Evolutionary conservation across 805 yeast genomes (phyloP), one percentile per base, ranked within the genome.

Genomic region (Candida morakotiae): DNA sequence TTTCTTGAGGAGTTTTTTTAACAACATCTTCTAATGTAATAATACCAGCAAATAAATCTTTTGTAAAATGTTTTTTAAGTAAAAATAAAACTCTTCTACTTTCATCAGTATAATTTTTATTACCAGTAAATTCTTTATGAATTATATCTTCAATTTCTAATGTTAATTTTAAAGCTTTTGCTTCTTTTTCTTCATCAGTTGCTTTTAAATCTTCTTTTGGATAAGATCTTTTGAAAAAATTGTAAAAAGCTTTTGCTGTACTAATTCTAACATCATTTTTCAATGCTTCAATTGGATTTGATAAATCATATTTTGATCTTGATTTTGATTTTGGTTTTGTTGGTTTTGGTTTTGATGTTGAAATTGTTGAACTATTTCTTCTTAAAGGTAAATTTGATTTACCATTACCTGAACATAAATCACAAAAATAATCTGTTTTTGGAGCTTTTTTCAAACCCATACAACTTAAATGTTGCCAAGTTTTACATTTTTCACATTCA

Each of bases 381-480:
- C 14, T 6, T 8, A 21, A 3, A 4, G 25, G 7, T 16, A 6
- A 2, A 11, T 16, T 14, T 16, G 14, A 2, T 16, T 23, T 24
- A n/a, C 13, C 16, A 21, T 32, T 22, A 3, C 36, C 36, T 7
- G 24, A 20, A 18, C 44, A 82, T 17, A 68, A 57, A 47, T 73
- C 69, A 58, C 89, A 82, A 15, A 47, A 45, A 51, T 82, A 81
- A 9, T 50, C 44, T 9, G 70, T 60, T 3, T 84, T 83, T 1
- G 71, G 53, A 21, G 50, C 52, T 22, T 53, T 58, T 35, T 38
- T 44, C 31, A 69, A 77, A 18, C 81, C 71, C 74, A 81, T 67
- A 55, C 89, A 83, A 38, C 52, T 60, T 22, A 75, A 72, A 51
- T 83, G 89, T 52, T 83, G 88, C 88, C 88, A 83, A 2, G 87